A percentile compares a stretch with the other conserved stretches of the same genome.
phyloP scores from a whole-genome alignment of 306 rosid genomes.

The Oemleria cerasiformis region DNA sequence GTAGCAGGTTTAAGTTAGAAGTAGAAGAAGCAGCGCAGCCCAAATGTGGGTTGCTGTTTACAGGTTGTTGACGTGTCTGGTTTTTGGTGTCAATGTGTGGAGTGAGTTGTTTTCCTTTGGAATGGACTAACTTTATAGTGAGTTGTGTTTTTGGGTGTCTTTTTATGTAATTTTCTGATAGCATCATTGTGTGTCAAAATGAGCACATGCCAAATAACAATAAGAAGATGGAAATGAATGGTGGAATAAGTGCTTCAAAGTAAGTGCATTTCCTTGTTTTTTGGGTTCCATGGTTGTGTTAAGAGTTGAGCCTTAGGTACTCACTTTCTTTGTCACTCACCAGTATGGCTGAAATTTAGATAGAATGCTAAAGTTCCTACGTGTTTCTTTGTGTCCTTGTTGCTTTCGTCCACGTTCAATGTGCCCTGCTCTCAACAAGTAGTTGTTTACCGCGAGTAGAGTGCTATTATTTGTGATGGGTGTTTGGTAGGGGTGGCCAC shows the following conservation, averaged over 20 bases:
- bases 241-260: constrained; percentile 1
- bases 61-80: neutral
- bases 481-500: too few species aligned
- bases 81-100: neutral
- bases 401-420: too few species aligned
- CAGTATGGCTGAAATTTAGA: neutral
- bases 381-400: too few species aligned
- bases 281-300: neutral
- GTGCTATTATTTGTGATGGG: too few species aligned
- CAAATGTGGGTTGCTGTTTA: neutral
- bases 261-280: neutral
- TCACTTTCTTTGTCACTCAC: neutral
- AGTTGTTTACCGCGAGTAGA: too few species aligned
- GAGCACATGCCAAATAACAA: neutral
- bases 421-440: too few species aligned
- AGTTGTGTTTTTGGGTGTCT: neutral
- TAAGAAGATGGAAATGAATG: neutral
- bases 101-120: neutral
- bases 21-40: constrained; percentile 1
- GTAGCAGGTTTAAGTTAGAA: neutral
- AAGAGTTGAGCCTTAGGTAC: neutral
- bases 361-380: too few species aligned
- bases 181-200: neutral
- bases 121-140: neutral
- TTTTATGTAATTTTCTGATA: neutral